These are phyloP conservation scores for Collariella sp. DNA, from an alignment of 495 filamentous ascomycete genomes.

Conservation along the genomic window DNA sequence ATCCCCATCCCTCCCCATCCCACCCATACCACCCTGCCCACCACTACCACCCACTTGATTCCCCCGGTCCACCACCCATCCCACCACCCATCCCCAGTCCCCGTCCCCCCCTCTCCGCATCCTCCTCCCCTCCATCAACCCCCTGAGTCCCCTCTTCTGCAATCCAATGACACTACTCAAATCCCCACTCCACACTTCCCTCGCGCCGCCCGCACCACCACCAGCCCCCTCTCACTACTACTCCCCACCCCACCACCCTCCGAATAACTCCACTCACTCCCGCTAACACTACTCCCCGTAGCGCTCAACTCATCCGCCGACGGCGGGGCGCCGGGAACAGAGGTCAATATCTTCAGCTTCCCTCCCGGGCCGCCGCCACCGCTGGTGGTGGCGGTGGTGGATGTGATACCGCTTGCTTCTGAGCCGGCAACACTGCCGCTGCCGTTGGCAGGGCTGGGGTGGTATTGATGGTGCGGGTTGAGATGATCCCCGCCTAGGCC, in stretches of 20 bases:
- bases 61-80: slow-evolving; percentile 7
- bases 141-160: slow-evolving; percentile 86
- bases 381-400: neutral
- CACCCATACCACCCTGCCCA: too few species aligned
- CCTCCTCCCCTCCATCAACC: slow-evolving; percentile 88
- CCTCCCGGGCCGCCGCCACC: neutral
- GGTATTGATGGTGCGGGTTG: slow-evolving; percentile 10
- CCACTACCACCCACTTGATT: too few species aligned
- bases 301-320: slow-evolving; percentile 43
- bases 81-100: neutral
- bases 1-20: too few species aligned
- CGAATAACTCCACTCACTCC: slow-evolving; percentile 40
- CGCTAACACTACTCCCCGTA: slow-evolving; percentile 35
- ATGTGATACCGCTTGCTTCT: neutral
- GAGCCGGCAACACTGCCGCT: slow-evolving; percentile 3
- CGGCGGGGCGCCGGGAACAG: slow-evolving; percentile 27
- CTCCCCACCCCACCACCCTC: slow-evolving; percentile 35
- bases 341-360: slow-evolving; percentile 34
- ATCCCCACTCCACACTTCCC: slow-evolving; percentile 73
- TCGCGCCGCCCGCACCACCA: slow-evolving; percentile 30
- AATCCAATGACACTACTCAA: slow-evolving; percentile 90
- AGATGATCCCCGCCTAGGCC: slow-evolving; percentile 21
- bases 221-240: slow-evolving; percentile 13
- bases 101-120: slow-evolving; percentile 58
- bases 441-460: too few species aligned